Percentiles rank a stretch among this genome's conserved stretches.
phyloP scores from a whole-genome alignment of 179 eudicot species.

The Beta lomatogona region DNA sequence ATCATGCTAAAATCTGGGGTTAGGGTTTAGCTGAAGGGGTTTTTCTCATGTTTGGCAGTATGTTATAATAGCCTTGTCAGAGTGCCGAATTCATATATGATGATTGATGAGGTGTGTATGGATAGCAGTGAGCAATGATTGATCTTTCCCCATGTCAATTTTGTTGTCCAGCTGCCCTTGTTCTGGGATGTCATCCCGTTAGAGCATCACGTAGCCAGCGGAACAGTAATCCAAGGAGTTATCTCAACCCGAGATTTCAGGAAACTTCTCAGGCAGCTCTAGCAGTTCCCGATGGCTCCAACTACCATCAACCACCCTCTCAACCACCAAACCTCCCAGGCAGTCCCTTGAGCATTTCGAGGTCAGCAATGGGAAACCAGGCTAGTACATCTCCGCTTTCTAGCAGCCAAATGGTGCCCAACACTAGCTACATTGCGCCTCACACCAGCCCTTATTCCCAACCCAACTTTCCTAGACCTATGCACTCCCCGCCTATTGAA shows the following conservation, averaged over 20 bases:
- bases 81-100: slow-evolving; percentile 9
- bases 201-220: slow-evolving; percentile 85
- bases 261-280: slow-evolving; percentile 45
- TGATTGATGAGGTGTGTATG: slow-evolving; percentile 6
- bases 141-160: slow-evolving; percentile 19
- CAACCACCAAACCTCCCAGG: slow-evolving; percentile 28
- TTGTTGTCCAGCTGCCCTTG: slow-evolving; percentile 84
- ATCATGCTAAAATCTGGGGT: not conserved
- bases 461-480: slow-evolving; percentile 31
- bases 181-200: slow-evolving; percentile 84
- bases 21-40: slow-evolving; percentile 18
- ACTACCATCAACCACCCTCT: slow-evolving; percentile 31
- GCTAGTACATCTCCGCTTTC: slow-evolving; percentile 29
- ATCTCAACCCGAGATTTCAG: slow-evolving; percentile 58
- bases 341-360: slow-evolving; percentile 35
- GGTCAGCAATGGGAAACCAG: slow-evolving; percentile 35
- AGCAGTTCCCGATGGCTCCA: slow-evolving; percentile 23
- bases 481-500: slow-evolving; percentile 33
- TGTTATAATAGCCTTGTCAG: slow-evolving; percentile 12
- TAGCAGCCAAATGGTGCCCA: slow-evolving; percentile 31
- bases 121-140: slow-evolving; percentile 15
- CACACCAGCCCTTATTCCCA: slow-evolving; percentile 29
- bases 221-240: slow-evolving; percentile 62
- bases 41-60: slow-evolving; percentile 11
- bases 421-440: slow-evolving; percentile 33